Base-by-base conservation (phyloP, 2,329 filamentous ascomycete genomes). In the Paracoccidioides brasiliensis region DNA sequence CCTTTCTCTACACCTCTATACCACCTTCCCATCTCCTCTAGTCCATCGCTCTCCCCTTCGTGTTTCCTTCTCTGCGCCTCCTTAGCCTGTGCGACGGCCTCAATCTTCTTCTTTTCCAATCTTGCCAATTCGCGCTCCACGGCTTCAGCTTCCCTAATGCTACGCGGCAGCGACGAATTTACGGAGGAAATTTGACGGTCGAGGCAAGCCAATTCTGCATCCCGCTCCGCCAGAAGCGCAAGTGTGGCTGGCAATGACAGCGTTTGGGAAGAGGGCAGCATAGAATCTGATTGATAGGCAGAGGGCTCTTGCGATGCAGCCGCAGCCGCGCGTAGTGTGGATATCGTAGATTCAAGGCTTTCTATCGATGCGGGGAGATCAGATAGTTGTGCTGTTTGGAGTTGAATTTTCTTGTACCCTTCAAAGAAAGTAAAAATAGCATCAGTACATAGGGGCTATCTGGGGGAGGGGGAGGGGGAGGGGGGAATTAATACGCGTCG, bases 281-380 rank as follows among this genome's bases (percentile, higher is more conserved):
- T 55, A n/a, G 62, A 57, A 15, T 65, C 62, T 0, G 64, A 62
- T 80, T 83, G 62, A 74, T 78, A 73, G 84, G 87, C 61, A 79
- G 80, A 53, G 81, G 85, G 56, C 81, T 75, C 65, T 80, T 80
- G 56, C 77, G 78, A 61, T 82, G 79, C 58, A 85, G 72, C 65
- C 85, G 79, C 58, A 85, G 72, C 65, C 85, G 72, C 66, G 58
- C 71, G 74, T 30, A 83, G 66, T 15, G 65, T 65, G 42, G 72
- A 69, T 60, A 82, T 77, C 1, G 70, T 76, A 2, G 69, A 66
- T 60, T 80, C 74, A 4, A 83, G 68, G 30, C 74, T 71, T 46
- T 74, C 70, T 45, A 83, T 80, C 9, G 78, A 74, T 6, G 67
- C 61, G 0, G 80, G 80, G 1, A 83, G 69, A 2, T 71, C 69